Evolutionary conservation across 2,329 filamentous ascomycete genomes (phyloP), one percentile per base, ranked within the genome.

Genomic region (Talaromyces piceae): DNA sequence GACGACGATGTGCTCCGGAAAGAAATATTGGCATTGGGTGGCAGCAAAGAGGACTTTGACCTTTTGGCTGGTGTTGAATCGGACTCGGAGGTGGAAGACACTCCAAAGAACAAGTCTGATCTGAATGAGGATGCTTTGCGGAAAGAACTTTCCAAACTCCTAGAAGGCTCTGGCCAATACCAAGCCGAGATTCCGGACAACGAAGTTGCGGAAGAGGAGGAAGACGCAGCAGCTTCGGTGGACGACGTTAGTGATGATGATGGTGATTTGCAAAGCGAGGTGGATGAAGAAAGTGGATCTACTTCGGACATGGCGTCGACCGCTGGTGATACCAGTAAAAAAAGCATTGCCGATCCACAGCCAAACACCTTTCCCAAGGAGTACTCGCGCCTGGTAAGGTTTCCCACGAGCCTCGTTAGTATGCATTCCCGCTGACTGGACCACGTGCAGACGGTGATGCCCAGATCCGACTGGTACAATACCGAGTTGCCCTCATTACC

Each of bases 391-490:
- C 60, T 69, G 47, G 66, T 68, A 54, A 59, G 65, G n/a, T 62
- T 13, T 20, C 45, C 43, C 13, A 16, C 8, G 16, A 26, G 12
- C 12, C 22, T 22, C 20, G 12, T 12, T 18, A 22, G 39, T 37
- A n/a, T n/a, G 28, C 12, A 23, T 46, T 39, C 31, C 16, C 28
- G n/a, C 25, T 25, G n/a, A 48, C 18, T 51, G 52, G 33, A 51
- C 62, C 64, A 53, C 68, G 52, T 33, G 33, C 63, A 83, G 81
- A 67, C 73, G 37, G 77, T 86, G 60, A 71, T 76, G 56, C 81
- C 83, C 48, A 76, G 81, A 60, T 77, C 83, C 18, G 84, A 87
- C 65, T 88, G 84, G 84, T 82, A 86, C 65, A 73, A 78, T 27
- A 74, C 77, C 49, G 67, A 76, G 55, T 71, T 86, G 37, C 77